Evolutionary conservation across 495 filamentous ascomycete genomes (phyloP).

Genomic region (Penicillium silybi): DNA sequence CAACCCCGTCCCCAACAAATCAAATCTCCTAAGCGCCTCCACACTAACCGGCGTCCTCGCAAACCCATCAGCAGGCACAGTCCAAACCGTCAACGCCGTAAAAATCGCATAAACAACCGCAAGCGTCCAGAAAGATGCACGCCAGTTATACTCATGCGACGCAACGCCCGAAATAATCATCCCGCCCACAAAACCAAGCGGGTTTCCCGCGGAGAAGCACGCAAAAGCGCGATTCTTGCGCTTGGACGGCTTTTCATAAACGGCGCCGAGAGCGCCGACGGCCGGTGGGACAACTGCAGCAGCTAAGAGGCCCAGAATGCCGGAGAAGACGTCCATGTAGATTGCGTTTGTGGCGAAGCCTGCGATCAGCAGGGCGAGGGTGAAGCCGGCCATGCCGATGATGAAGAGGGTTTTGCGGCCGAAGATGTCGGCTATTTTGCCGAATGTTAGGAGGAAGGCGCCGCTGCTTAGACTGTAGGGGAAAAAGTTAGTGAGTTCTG

Average conservation of each 20-base stretch:
- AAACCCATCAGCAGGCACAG: conserved; percentile 58
- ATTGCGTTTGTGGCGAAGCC: conserved; percentile 61
- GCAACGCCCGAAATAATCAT: conserved; percentile 64
- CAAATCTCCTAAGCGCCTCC: conserved; percentile 53
- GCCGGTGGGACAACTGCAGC: conserved; percentile 65
- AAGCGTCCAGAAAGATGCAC: conserved; percentile 61
- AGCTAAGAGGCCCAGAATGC: conserved; percentile 57
- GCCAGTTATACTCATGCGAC: conserved; percentile 63
- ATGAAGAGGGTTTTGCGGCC: conserved; percentile 69
- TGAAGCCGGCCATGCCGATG: conserved; percentile 59
- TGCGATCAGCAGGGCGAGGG: conserved; percentile 51
- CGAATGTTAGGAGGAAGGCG: conserved; percentile 70
- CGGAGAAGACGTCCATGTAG: conserved; percentile 61
- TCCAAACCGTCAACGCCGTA: conserved; percentile 55
- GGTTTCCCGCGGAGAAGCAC: conserved; percentile 66
- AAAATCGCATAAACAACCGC: conserved; percentile 59
- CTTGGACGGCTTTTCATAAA: conserved; percentile 58
- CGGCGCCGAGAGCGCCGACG: conserved; percentile 60
- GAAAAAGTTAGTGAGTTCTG: conserved; percentile 7
- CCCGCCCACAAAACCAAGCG: conserved; percentile 66
- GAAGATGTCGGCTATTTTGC: conserved; percentile 69
- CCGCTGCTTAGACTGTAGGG: conserved; percentile 57
- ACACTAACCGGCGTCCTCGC: conserved; percentile 42
- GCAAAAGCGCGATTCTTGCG: conserved; percentile 64
- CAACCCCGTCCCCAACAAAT: conserved; percentile 61